Conservation (phyloP, 2,329 filamentous ascomycete genomes). For the Fusarium sp. region DNA sequence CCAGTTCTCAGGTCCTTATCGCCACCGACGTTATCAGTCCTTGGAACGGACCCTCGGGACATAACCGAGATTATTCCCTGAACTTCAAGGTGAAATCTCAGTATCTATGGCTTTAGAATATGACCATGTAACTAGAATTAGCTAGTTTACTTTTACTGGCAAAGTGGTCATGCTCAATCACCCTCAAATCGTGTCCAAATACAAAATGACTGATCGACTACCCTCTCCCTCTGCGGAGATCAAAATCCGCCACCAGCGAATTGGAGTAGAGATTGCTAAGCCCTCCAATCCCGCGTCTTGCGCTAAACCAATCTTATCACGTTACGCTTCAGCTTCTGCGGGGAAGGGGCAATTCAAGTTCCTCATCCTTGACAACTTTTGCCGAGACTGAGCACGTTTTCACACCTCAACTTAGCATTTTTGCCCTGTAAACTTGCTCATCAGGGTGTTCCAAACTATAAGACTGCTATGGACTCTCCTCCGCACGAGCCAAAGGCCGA, state of each 20-base stretch:
- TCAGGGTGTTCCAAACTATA: not conserved
- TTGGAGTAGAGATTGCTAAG: not conserved
- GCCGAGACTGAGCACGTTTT: conserved; percentile 17
- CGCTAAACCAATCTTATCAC: conserved; percentile 31
- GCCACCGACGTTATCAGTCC: not conserved
- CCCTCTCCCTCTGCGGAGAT: not conserved
- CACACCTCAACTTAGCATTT: not conserved
- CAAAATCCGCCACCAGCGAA: not conserved
- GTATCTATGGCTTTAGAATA: not conserved
- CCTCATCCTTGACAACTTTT: conserved; percentile 12
- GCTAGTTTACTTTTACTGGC: too few species aligned
- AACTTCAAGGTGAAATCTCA: not conserved
- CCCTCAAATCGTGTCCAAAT: not conserved
- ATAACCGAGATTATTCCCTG: not conserved
- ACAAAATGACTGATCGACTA: not conserved
- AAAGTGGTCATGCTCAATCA: not conserved
- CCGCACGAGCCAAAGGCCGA: not conserved
- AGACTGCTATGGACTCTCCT: conserved; percentile 2
- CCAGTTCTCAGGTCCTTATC: not conserved
- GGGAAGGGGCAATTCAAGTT: conserved; percentile 24
- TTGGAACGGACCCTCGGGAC: not conserved
- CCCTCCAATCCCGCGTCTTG: not conserved
- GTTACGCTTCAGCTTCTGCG: conserved; percentile 28
- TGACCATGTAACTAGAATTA: not conserved
- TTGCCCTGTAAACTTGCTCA: not conserved